Base-by-base conservation (phyloP, 1,139 yeast genomes). In the Yamadazyma pseudoaaseri region DNA sequence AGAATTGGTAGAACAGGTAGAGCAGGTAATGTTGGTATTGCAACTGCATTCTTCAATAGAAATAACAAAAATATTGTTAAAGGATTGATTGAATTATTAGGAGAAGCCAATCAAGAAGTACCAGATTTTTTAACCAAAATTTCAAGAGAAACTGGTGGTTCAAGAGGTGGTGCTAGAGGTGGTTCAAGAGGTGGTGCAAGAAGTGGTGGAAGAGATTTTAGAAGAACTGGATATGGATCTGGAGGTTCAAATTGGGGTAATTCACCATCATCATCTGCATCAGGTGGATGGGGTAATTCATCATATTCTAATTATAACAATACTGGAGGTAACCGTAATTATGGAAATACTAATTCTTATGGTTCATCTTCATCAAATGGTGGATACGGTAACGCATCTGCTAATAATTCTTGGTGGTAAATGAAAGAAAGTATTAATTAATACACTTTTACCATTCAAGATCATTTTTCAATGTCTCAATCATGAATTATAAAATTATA, bases 1-100 rank as follows among this genome's bases (percentile, higher is more conserved):
- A 86, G 98, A 76, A 92, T 92, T 60, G 98, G 98, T 77, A 94
- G 98, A 83, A 92, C 98, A 56, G 98, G 98, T 69, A 95, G 98
- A 81, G 98, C 98, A 56, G 98, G 98, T 77, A 92, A 92, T 73
- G 81, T 85, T 47, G 98, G 98, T 84, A 76, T 86, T 55, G 97
- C 98, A 49, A 90, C 97, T 50, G 95, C 98, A 36, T 92, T 92
- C 75, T 87, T 92, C 71, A 92, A 92, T 83, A 85, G 97, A 71
- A 86, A 85, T 62, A 94, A 89, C 79, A 81, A 76, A 60, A 89
- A 89, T 59, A 76, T 92, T 56, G 94, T 80, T 49, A 86, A 87
- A 65, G 97, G 90, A 44, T 71, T 92, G 63, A 65, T 87, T 57
- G 96, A 86, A 41, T 77, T 94, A 54, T 80, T 92, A 57, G 64